Conservation (phyloP, 441 rosid genomes). For the Gossypium lobatum region DNA sequence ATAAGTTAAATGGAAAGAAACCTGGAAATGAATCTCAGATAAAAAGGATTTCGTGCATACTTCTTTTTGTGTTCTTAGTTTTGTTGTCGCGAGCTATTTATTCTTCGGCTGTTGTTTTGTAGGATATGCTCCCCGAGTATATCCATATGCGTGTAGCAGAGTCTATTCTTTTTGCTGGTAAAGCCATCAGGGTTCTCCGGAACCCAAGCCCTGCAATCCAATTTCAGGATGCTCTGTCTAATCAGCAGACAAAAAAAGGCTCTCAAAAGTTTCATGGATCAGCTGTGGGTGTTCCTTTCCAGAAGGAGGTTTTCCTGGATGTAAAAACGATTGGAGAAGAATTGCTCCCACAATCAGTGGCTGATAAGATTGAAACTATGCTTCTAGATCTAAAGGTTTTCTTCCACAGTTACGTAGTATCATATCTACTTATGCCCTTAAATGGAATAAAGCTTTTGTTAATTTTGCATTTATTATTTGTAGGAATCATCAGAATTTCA, state of each 20-base stretch:
- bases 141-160: conserved; percentile 88
- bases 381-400: conserved; percentile 79
- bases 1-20: conserved; percentile 8
- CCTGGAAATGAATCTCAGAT: conserved; percentile 2
- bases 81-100: conserved; percentile 15
- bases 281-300: conserved; percentile 42
- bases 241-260: conserved; percentile 49
- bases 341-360: conserved; percentile 86
- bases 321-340: conserved; percentile 58
- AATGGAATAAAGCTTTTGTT: not conserved
- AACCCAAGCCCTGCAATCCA: conserved; percentile 75
- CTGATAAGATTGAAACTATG: conserved; percentile 92
- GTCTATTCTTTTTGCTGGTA: conserved; percentile 92
- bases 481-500: conserved; percentile 94
- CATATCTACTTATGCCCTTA: conserved; percentile 3
- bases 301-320: conserved; percentile 48
- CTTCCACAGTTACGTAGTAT: not conserved
- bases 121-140: conserved; percentile 96
- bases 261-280: conserved; percentile 55
- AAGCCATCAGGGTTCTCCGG: conserved; percentile 91
- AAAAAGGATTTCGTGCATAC: not conserved
- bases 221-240: conserved; percentile 47
- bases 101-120: conserved; percentile 30
- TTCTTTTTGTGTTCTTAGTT: conserved; percentile 1
- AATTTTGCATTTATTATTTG: conserved; percentile 13